phyloP scores from a whole-genome alignment of 2,329 filamentous ascomycete genomes.

The Monosporascus cannonballus region DNA sequence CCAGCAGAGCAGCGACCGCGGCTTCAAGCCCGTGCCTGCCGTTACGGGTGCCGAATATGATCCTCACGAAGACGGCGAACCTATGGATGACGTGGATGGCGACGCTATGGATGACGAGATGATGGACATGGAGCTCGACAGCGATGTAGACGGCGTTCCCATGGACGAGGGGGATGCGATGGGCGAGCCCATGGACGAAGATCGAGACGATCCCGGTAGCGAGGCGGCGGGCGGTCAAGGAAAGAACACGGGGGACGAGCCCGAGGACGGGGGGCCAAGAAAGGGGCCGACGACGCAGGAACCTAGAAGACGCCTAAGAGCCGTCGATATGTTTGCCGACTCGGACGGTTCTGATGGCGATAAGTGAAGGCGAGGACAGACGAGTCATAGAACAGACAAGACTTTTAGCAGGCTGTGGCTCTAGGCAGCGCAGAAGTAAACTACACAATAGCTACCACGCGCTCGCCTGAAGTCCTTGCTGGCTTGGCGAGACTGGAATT shows the following conservation, averaged over 20 bases:
- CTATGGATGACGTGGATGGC: constrained; percentile 36
- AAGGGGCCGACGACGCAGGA: constrained; percentile 22
- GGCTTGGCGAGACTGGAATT: no score
- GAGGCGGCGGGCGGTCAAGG: constrained; percentile 10
- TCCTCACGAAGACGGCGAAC: constrained; percentile 33
- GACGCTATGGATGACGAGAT: constrained; percentile 42
- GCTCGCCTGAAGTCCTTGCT: no score
- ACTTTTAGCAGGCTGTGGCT: no score
- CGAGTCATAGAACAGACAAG: no score
- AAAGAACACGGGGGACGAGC: constrained; percentile 17
- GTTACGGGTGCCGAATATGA: constrained; percentile 20
- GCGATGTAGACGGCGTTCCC: constrained; percentile 39
- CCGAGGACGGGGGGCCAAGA: constrained; percentile 19
- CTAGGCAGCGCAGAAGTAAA: no score
- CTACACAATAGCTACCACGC: no score
- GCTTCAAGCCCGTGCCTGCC: constrained; percentile 20
- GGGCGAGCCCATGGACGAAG: constrained; percentile 30
- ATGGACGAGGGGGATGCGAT: constrained; percentile 29
- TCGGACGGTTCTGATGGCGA: constrained; percentile 50
- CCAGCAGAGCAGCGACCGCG: constrained; percentile 14
- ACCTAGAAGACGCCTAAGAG: constrained; percentile 60
- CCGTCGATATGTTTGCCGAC: constrained; percentile 84
- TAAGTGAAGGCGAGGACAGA: constrained; percentile 9
- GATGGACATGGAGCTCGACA: constrained; percentile 41
- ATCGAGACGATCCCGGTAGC: constrained; percentile 15